Evolutionary conservation across 2,329 filamentous ascomycete genomes (phyloP), one percentile per base, ranked within the genome.

Genomic region (Daldinia sp.): DNA sequence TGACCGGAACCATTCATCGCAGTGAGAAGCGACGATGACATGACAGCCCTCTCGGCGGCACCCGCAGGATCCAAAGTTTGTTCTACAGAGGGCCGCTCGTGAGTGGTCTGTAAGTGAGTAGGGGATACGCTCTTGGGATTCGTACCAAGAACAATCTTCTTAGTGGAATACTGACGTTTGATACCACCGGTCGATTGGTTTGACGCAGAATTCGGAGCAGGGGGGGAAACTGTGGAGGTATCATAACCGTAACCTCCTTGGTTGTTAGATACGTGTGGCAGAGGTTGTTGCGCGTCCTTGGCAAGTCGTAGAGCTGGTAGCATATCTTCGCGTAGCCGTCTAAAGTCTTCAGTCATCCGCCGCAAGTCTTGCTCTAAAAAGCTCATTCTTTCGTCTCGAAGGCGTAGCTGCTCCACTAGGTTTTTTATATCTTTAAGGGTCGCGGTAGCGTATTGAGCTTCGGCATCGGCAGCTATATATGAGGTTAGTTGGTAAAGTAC

Each of bases 391-490:
- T 97, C 93, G 76, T 99, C 95, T 69, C 95, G 91, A 66, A 96
- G 82, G 68, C 92, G 89, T 45, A 99, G 88, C 65, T 96, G 93
- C 73, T 94, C 91, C 64, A 97, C 94, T 17, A 99, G 85, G 54
- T 94, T 89, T 68, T 92, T 91, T 72, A 99, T 93, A 74, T 99
- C 95, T 73, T 97, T 94, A 69, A 97, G 88, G 0, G 94, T 97
- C 4, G 94, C 94, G 37, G 89, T 91, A 58, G 92, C 88, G 74
- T 96, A 93, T 76, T 94, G 90, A 43, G 88, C 89, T 75, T 94
- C 91, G 68, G 91, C 91, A 75, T 97, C 95, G 75, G 93, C 94
- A 68, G 95, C 94, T 97, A 73, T 55, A 52, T 66, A 54, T 10
- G 39, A 35, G 50, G 51, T 62, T 50, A 34, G 35, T 32, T 34